phyloP scores from a whole-genome alignment of 108 stramenopile genomes.

The Bacterosira constricta region DNA sequence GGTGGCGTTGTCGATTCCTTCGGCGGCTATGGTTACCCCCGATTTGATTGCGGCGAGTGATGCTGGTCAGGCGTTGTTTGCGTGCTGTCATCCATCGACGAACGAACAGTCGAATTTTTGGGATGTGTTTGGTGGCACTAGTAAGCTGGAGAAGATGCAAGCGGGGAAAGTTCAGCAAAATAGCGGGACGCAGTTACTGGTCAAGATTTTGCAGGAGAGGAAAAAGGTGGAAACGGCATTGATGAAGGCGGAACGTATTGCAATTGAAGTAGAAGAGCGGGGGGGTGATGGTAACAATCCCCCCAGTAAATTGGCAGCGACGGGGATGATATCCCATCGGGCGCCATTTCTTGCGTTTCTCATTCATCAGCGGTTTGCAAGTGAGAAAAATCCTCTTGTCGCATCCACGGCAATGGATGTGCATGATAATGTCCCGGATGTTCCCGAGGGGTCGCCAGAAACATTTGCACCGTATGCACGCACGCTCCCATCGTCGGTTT shows the following conservation, averaged over 20 bases:
- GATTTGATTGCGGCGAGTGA: conserved; percentile 89
- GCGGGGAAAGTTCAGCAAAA: conserved; percentile 56
- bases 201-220: conserved; percentile 86
- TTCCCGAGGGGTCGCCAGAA: conserved; percentile 46
- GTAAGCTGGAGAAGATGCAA: conserved; percentile 47
- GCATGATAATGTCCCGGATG: conserved; percentile 18
- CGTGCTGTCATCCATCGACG: conserved; percentile 58
- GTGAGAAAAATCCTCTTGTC: conserved; percentile 56
- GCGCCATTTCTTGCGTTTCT: conserved; percentile 53
- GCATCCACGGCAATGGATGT: not conserved
- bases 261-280: conserved; percentile 8
- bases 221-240: conserved; percentile 72
- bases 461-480: conserved; percentile 88
- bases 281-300: conserved; percentile 10
- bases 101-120: conserved; percentile 48
- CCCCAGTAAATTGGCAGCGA: conserved; percentile 23
- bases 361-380: conserved; percentile 86
- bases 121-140: conserved; percentile 79
- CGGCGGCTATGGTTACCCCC: conserved; percentile 77
- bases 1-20: conserved; percentile 71
- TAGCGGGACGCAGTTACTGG: conserved; percentile 77
- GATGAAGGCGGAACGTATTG: conserved; percentile 17
- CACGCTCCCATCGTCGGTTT: conserved; percentile 80
- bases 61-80: conserved; percentile 75
- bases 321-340: conserved; percentile 33